Evolutionary conservation across 2,329 filamentous ascomycete genomes (phyloP), one percentile per base, ranked within the genome.

Genomic region (Ceratocystis smalleyi): DNA sequence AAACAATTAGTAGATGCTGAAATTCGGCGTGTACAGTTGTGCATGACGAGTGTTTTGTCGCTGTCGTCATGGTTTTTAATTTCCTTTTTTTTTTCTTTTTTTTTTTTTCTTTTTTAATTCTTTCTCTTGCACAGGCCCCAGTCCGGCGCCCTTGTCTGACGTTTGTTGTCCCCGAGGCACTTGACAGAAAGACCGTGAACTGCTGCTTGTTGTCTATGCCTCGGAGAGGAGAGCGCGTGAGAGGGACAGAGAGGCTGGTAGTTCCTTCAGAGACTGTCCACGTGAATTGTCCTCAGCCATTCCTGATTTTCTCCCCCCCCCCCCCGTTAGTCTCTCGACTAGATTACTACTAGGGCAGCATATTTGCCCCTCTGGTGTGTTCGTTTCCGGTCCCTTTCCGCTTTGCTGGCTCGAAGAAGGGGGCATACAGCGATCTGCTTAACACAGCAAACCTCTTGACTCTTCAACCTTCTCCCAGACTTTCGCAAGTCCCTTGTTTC

Each of bases 111-210:
- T 35, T 35, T 10, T 7, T n/a, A n/a, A n/a, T 35, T 57, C 3
- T 19, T 22, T 57, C 27, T 22, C 47, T 35, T 57, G 54, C 27
- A 57, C 54, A 57, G 54, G 54, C 54, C 54, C 27, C 30, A 35
- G 27, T 35, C 54, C 51, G 24, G 17, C 12, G 54, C 54, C 54
- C 54, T 57, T 57, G 54, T 57, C 54, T 57, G 54, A 35, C 54
- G 54, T 57, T n/a, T 57, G 54, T 19, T 57, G 54, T 40, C 30
- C 6, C 54, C 30, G 54, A 35, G 27, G 54, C 54, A 57, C 27
- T 57, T 57, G 54, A 57, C 54, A 57, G 27, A 57, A 57, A 57
- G 54, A 35, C 54, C 54, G 30, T 57, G 54, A 57, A 35, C 54
- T 57, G 54, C 32, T 57, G 54, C 32, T 57, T 57, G 54, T 19